Conservation (phyloP, 305 asterid species). For the Solanum aculeatissimum region DNA sequence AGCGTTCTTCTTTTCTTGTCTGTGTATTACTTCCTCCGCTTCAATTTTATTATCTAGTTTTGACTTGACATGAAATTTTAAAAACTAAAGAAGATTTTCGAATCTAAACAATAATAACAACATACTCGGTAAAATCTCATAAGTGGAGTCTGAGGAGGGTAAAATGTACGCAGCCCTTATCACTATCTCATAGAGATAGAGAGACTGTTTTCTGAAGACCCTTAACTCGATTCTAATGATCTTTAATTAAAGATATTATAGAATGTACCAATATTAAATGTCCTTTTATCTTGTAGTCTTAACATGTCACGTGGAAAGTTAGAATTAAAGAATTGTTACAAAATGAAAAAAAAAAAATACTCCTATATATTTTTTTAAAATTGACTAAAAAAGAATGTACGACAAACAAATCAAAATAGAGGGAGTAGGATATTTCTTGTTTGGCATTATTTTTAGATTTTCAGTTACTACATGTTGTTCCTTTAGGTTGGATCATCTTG, state of each 20-base stretch:
- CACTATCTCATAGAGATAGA: too few species aligned
- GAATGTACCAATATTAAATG: background rate
- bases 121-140: too few species aligned
- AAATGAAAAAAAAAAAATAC: background rate
- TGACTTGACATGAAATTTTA: background rate
- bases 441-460: background rate
- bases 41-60: background rate
- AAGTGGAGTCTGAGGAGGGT: too few species aligned
- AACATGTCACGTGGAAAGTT: rapidly evolving
- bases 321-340: background rate
- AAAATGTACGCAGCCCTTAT: too few species aligned
- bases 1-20: background rate
- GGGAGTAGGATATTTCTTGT: background rate
- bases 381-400: background rate
- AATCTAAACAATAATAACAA: too few species aligned
- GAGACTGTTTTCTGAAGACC: too few species aligned
- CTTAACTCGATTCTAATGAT: background rate
- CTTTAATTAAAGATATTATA: background rate
- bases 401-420: background rate
- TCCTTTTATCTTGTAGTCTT: background rate
- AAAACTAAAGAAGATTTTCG: rapidly evolving
- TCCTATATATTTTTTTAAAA: background rate
- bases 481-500: background rate
- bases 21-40: background rate
- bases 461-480: background rate